phyloP scores from a whole-genome alignment of 2,329 filamentous ascomycete species.

The Emmonsia crescens region DNA sequence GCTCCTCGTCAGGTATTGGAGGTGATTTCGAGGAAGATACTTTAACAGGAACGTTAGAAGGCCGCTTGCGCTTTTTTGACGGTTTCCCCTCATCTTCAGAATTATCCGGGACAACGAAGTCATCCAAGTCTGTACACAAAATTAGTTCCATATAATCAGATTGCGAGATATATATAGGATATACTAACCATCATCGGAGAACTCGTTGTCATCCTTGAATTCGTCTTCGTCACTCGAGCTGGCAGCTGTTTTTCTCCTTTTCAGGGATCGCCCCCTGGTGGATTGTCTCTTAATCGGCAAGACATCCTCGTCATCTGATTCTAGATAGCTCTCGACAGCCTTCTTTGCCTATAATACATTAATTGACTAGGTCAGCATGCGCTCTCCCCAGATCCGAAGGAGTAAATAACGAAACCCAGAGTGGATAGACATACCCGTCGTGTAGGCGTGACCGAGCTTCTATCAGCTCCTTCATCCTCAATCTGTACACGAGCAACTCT shows the following conservation, averaged over 20 bases:
- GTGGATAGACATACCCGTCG: slow-evolving; percentile 51
- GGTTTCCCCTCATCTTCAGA: slow-evolving; percentile 61
- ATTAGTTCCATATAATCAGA: slow-evolving; percentile 1
- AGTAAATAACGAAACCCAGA: neutral
- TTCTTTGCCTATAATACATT: slow-evolving; percentile 45
- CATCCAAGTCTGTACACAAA: slow-evolving; percentile 58
- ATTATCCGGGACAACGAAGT: slow-evolving; percentile 81
- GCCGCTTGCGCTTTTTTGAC: slow-evolving; percentile 63
- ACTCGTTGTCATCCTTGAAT: slow-evolving; percentile 47
- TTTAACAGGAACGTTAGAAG: slow-evolving; percentile 36
- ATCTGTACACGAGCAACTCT: slow-evolving; percentile 29
- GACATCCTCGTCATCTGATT: slow-evolving; percentile 64
- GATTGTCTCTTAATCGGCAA: slow-evolving; percentile 46
- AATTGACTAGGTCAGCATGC: neutral
- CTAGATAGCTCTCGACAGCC: slow-evolving; percentile 63
- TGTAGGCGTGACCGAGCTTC: slow-evolving; percentile 57
- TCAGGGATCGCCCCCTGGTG: slow-evolving; percentile 37
- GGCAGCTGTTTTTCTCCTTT: slow-evolving; percentile 52
- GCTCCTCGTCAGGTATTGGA: slow-evolving; percentile 41
- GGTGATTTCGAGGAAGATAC: slow-evolving; percentile 32
- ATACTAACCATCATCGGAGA: slow-evolving; percentile 41
- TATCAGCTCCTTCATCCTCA: slow-evolving; percentile 30
- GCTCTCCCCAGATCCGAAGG: neutral
- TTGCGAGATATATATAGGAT: slow-evolving; percentile 6
- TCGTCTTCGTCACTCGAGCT: slow-evolving; percentile 60